Base-by-base conservation (phyloP, 768 basidiomycete species). In the Pluteus cervinus region DNA sequence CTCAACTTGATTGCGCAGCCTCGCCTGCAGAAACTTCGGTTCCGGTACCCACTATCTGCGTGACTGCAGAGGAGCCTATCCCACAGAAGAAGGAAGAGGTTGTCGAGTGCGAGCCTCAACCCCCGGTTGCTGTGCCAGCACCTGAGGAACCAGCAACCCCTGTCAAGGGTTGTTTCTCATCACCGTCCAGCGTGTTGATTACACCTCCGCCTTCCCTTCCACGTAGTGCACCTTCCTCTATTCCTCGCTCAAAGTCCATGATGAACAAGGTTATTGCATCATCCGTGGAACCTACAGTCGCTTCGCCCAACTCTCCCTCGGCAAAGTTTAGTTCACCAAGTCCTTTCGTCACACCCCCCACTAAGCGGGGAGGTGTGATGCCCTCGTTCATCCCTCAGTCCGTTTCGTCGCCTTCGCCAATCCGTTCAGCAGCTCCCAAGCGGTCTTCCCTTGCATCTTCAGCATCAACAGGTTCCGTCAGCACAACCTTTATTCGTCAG, bases 361-460 rank as follows among this genome's bases (percentile, higher is more conserved):
- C 58, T 16, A 79, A 75, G 56, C 75, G 74, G 39, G 66, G 62
- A 5, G 65, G 66, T 12, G 48, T 54, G 4, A 49, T 60, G 24
- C 64, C 73, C 5, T 76, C 81, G 4, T 77, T 77, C 49, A 80
- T 83, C 33, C 79, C 81, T 29, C 81, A 81, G 41, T 67, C 72
- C 6, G 57, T 69, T 26, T 54, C 65, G 14, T 67, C 73, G 1
- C 69, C 73, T 14, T 65, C 68, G 4, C 69, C 69, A 3, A 55
- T 56, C 25, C 61, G 59, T 28, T n/a, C n/a, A n/a, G n/a, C n/a
- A n/a, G n/a, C n/a, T n/a, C n/a, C n/a, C n/a, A n/a, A n/a, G n/a
- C n/a, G n/a, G n/a, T n/a, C n/a, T n/a, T n/a, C n/a, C n/a, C 49
- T 44, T 18, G 43, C 47, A 15, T 48, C 39, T 42, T 52, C 45